Percentiles rank a stretch among this genome's conserved stretches.
Evolutionary conservation across 371 early-diverging fungal species (phyloP).

Genomic region (Lichtheimia ramosa): DNA sequence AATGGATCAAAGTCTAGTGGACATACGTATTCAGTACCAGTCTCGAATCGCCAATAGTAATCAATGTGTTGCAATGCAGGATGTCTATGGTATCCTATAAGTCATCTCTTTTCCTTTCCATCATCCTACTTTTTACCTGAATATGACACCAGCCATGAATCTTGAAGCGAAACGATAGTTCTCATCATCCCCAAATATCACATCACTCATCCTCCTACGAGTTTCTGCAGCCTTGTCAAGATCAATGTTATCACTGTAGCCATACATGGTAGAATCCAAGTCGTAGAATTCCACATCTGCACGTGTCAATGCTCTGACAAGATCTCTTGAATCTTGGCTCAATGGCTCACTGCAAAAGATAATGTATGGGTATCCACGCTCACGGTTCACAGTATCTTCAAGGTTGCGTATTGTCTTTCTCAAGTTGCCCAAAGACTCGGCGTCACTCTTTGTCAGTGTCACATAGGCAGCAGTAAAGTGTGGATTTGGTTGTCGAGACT

Average conservation of each 20-base stretch:
- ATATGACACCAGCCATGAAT: conserved; percentile 44
- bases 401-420: conserved; percentile 33
- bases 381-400: conserved; percentile 36
- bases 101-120: not conserved
- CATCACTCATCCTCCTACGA: conserved; percentile 14
- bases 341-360: conserved; percentile 34
- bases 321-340: conserved; percentile 33
- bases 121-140: conserved; percentile 20
- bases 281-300: conserved; percentile 28
- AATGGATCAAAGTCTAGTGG: conserved; percentile 42
- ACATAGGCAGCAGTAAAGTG: conserved; percentile 38
- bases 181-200: conserved; percentile 43
- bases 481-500: conserved; percentile 26
- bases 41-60: conserved; percentile 47
- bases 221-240: conserved; percentile 28
- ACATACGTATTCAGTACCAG: conserved; percentile 47
- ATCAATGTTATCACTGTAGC: conserved; percentile 28
- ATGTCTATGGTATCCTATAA: conserved; percentile 24
- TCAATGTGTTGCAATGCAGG: conserved; percentile 36
- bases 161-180: conserved; percentile 45
- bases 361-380: conserved; percentile 39
- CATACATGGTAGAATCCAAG: conserved; percentile 26
- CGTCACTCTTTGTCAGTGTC: conserved; percentile 38
- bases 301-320: conserved; percentile 21
- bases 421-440: conserved; percentile 23